Conservation (phyloP, 2,329 filamentous ascomycete genomes). For the Neofusicoccum umdonicola region DNA sequence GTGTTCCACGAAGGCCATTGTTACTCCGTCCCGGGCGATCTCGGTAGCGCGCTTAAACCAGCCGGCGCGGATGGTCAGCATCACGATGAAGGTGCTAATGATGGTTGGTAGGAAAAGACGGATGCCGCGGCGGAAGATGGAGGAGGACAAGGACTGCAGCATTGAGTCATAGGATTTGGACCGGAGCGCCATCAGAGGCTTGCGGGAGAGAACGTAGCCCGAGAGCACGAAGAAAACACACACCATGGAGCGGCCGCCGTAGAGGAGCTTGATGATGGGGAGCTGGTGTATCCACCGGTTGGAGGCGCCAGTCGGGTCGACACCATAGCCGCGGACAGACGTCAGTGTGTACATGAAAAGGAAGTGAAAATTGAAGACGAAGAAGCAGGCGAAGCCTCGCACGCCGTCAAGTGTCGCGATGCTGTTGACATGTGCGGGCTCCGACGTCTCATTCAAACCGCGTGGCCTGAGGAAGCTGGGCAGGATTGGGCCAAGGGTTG, state of each 20-base stretch:
- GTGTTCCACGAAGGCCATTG: conserved; percentile 21
- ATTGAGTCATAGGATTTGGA: conserved; percentile 39
- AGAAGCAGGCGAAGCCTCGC: conserved; percentile 63
- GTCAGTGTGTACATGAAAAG: conserved; percentile 60
- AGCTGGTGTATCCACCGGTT: conserved; percentile 49
- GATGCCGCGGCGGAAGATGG: conserved; percentile 52
- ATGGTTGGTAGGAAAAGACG: conserved; percentile 54
- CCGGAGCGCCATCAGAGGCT: conserved; percentile 45
- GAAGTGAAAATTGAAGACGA: conserved; percentile 60
- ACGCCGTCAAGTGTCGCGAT: conserved; percentile 56
- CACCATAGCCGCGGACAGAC: conserved; percentile 43
- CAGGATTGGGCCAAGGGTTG: neutral
- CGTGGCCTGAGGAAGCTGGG: conserved; percentile 14
- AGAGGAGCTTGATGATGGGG: conserved; percentile 59
- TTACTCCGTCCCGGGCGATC: conserved; percentile 25
- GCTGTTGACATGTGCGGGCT: neutral
- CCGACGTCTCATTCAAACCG: neutral
- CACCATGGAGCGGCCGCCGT: conserved; percentile 58
- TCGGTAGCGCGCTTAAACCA: conserved; percentile 24
- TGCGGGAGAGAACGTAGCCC: conserved; percentile 52
- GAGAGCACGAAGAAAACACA: conserved; percentile 54
- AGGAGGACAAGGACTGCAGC: conserved; percentile 46
- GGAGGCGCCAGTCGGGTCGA: conserved; percentile 46
- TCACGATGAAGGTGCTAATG: conserved; percentile 49
- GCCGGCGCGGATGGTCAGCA: conserved; percentile 21